Evolutionary conservation across 2,329 filamentous ascomycete genomes (phyloP), one percentile per base, ranked within the genome.

Genomic region (Geosmithia putterillii): DNA sequence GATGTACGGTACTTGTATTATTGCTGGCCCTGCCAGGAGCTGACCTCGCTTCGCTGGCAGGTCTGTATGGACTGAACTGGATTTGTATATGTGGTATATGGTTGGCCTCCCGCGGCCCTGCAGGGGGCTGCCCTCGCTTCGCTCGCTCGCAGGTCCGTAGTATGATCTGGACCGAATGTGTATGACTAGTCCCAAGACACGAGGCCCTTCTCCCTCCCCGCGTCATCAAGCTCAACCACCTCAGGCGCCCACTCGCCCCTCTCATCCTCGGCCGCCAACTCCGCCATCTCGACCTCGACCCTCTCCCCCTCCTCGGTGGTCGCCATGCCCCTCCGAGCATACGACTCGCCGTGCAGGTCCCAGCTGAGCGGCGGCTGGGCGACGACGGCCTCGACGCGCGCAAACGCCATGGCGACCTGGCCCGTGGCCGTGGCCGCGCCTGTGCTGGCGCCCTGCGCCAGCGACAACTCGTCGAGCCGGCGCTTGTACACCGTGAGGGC

Each of bases 401-500:
- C 48, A 51, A 79, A 77, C 4, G 70, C 68, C 2, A 59, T 57
- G 45, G 72, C 66, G 7, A 67, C 65, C 0, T 57, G 47, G 2
- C 63, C 64, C 3, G 45, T n/a, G 32, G 18, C 41, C 12, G 15
- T 17, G 21, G 2, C 40, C 36, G 15, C 39, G 39, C 9, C 25
- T 10, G 7, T 21, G 35, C 63, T 51, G 15, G 10, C 32, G 34
- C 15, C 32, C 10, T 7, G 28, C 28, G 28, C 28, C 5, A 48
- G 44, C 10, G 51, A 49, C 10, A 60, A 61, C 51, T 74, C 71
- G 34, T 71, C 63, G 9, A 81, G 58, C 8, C 69, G 67, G 2
- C 67, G 63, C 50, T 73, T 75, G 62, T 78, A 81, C 9, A 69
- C 61, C 0, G 65, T 70, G 38, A 81, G 61, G 5, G 70, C 60